Base-by-base conservation (phyloP, 768 basidiomycete species). In the Multifurca ochricompacta region DNA sequence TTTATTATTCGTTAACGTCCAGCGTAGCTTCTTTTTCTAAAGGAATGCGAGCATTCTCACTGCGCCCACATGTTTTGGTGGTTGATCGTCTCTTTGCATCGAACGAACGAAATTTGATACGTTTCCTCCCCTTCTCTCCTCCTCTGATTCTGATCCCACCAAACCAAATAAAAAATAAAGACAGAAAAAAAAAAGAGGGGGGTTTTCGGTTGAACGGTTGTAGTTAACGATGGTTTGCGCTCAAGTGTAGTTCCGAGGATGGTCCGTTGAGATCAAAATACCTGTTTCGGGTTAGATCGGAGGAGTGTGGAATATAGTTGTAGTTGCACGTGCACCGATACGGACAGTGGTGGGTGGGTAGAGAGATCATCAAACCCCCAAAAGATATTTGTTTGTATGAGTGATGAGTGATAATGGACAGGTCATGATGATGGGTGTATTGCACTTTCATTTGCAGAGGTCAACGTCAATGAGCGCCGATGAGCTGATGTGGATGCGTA, bases 241-340 rank as follows among this genome's bases (percentile, higher is more conserved):
- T n/a, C n/a, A n/a, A n/a, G n/a, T n/a, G n/a, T n/a, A n/a, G 16
- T 25, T 13, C 43, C 11, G 16, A 30, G 21, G 25, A 43, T 28
- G 16, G 40, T 16, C 18, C 9, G 7, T n/a, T n/a, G 18, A 21
- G 30, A 50, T 49, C 43, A 44, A 23, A 32, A 43, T 36, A 21
- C 54, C 35, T 21, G n/a, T 39, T 55, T 37, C 7, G 21, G 52
- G 36, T 28, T 37, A 39, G 52, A 46, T 53, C 45, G 37, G 48
- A 28, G 27, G 13, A 39, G 30, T 21, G 31, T 27, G 52, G 34
- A 35, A 19, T 35, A 21, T 51, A 35, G n/a, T n/a, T n/a, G n/a
- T n/a, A n/a, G n/a, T n/a, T n/a, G n/a, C n/a, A n/a, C n/a, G n/a
- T n/a, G n/a, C n/a, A n/a, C n/a, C n/a, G n/a, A n/a, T n/a, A n/a